These are phyloP conservation scores for Hypoxylon sp. DNA, from an alignment of 2,329 filamentous ascomycete genomes.

Conservation along the genomic window DNA sequence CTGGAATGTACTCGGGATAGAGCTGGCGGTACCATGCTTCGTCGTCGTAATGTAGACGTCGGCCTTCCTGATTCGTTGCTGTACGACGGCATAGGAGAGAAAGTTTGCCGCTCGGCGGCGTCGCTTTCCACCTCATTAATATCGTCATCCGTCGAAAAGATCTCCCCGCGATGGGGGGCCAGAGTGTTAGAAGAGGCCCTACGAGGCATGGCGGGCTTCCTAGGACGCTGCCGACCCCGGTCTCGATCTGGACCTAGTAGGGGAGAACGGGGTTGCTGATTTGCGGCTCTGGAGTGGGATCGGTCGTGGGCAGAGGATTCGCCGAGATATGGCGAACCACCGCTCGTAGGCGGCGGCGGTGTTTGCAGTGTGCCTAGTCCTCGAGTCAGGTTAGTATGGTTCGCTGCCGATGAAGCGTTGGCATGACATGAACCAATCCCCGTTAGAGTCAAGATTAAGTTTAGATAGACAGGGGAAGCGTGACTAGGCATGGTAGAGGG, in stretches of 20 bases:
- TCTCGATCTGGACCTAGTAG: slow-evolving; percentile 63
- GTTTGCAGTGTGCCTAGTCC: slow-evolving; percentile 52
- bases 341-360: slow-evolving; percentile 46
- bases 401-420: slow-evolving; percentile 12
- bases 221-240: slow-evolving; percentile 65
- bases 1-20: slow-evolving; percentile 59
- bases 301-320: slow-evolving; percentile 56
- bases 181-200: slow-evolving; percentile 78
- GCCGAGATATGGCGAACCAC: slow-evolving; percentile 47
- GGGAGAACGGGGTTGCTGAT: slow-evolving; percentile 58
- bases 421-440: slow-evolving; percentile 29
- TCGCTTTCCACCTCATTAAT: slow-evolving; percentile 82
- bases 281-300: slow-evolving; percentile 52
- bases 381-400: slow-evolving; percentile 42
- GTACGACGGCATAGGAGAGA: slow-evolving; percentile 50
- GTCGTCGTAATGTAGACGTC: slow-evolving; percentile 55
- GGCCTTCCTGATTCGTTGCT: slow-evolving; percentile 46
- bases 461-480: slow-evolving; percentile 16
- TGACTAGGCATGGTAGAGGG: background rate
- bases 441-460: slow-evolving; percentile 29
- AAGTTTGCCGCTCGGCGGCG: slow-evolving; percentile 60
- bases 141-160: slow-evolving; percentile 94
- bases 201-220: slow-evolving; percentile 79
- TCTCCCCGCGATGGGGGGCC: slow-evolving; percentile 81
- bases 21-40: slow-evolving; percentile 51